A percentile compares a stretch with the other conserved stretches of the same genome.
phyloP scores from a whole-genome alignment of 2,329 filamentous ascomycete genomes.

The Colletotrichum chrysophilum region DNA sequence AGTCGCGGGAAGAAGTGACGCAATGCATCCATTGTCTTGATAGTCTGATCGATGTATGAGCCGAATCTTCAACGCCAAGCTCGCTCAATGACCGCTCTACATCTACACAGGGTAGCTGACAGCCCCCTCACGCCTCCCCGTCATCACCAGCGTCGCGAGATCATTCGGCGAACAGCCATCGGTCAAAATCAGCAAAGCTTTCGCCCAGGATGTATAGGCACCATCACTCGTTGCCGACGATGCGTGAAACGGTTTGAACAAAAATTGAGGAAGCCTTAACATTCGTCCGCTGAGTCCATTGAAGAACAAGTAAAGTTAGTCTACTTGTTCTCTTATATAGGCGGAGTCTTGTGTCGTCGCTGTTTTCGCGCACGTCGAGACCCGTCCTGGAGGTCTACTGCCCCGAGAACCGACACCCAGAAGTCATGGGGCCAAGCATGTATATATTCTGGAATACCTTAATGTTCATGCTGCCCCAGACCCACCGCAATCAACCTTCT shows the following conservation, averaged over 20 bases:
- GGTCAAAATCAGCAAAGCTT: not conserved
- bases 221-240: accelerated
- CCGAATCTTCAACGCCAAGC: not conserved
- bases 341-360: not conserved
- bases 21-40: not conserved
- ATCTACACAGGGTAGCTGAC: not conserved
- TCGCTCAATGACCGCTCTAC: not conserved
- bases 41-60: not conserved
- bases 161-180: not conserved
- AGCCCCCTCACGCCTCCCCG: not conserved
- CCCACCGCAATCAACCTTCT: not conserved
- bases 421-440: not conserved
- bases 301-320: not conserved
- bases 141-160: accelerated
- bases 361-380: not conserved
- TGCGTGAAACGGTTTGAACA: not conserved
- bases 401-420: not conserved
- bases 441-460: not conserved
- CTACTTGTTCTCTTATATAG: not conserved
- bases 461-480: not conserved
- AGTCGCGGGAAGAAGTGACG: not conserved
- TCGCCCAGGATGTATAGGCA: accelerated
- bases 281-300: not conserved
- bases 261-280: no score
- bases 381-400: not conserved